Conservation (phyloP, 495 filamentous ascomycete genomes). For the Penicillium daleae region DNA sequence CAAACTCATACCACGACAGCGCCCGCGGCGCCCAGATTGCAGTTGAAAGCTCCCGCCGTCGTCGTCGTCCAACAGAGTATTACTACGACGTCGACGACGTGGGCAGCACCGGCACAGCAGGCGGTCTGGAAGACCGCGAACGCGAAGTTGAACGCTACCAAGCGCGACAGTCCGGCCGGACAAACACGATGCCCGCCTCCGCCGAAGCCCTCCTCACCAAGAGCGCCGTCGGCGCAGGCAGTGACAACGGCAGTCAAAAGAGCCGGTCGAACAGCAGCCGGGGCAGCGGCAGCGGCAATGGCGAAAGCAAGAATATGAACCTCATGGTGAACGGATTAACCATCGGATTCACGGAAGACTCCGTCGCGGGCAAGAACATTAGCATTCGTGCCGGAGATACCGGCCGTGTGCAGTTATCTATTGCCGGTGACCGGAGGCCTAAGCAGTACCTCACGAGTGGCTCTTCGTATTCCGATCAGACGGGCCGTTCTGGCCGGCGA, state of each 20-base stretch:
- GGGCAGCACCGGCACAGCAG: constrained; percentile 9
- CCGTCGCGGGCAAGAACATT: constrained; percentile 45
- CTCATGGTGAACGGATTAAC: constrained; percentile 49
- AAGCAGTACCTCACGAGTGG: constrained; percentile 43
- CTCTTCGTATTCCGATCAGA: constrained; percentile 40
- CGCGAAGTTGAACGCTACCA: constrained; percentile 47
- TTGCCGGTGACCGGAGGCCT: constrained; percentile 39
- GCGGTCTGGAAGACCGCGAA: constrained; percentile 32
- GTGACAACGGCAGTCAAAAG: constrained; percentile 52
- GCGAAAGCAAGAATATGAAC: constrained; percentile 46
- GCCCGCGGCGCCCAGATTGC: constrained; percentile 36
- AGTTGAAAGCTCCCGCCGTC: constrained; percentile 41
- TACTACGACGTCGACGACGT: constrained; percentile 22
- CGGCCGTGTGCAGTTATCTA: constrained; percentile 45
- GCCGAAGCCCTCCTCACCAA: constrained; percentile 41
- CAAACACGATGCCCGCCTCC: constrained; percentile 35
- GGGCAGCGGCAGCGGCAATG: constrained; percentile 44
- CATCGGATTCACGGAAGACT: constrained; percentile 44
- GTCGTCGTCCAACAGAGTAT: constrained; percentile 31
- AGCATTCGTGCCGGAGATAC: constrained; percentile 46
- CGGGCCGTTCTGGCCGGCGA: constrained; percentile 33
- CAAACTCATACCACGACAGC: constrained; percentile 40
- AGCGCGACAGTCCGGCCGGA: constrained; percentile 35
- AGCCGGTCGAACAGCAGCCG: constrained; percentile 51
- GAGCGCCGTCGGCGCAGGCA: constrained; percentile 33